Evolutionary conservation across 768 basidiomycete genomes (phyloP), one percentile per base, ranked within the genome.

Genomic region (Boletus barrowsii): DNA sequence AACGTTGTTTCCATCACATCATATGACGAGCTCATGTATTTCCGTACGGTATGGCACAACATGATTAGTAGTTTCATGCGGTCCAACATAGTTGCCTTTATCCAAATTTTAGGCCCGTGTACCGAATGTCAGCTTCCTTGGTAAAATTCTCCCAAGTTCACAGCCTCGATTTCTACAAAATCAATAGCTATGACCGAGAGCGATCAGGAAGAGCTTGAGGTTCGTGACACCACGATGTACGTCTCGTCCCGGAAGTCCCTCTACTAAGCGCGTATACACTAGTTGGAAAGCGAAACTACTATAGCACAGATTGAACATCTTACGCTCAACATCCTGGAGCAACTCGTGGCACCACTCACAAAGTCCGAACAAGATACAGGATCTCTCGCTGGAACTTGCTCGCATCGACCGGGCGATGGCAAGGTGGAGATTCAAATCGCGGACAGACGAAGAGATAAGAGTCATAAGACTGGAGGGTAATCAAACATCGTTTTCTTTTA

Each of bases 371-470:
- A 51, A 32, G 33, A 45, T n/a, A 37, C 1, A 40, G 43, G 35
- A 18, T 47, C 40, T 9, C n/a, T 32, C 20, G 30, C 7, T 42
- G 17, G 33, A 40, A 33, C 39, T 3, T 63, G 40, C 9, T 43
- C 50, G n/a, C 54, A 47, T 14, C 55, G 56, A 45, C 47, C 32
- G 30, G 43, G 24, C 42, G 43, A 56, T 20, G 39, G 39, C 49
- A 75, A 62, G 51, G 44, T 79, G 6, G 63, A 69, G 40, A 58
- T 80, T 24, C 65, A 51, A 10, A 55, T 80, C 18, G 63, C 66
- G 5, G 67, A 78, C 54, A 65, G 79, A 48, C 69, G 60, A 37
- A 78, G 73, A 55, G 56, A 57, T 7, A 47, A 55, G 36, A 24
- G 3, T 24, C n/a, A n/a, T n/a, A n/a, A 22, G 22, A 18, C 41